A percentile compares a stretch with the other conserved stretches of the same genome.
phyloP scores from a whole-genome alignment of 352 stramenopile genomes.

The Pythium biforme region DNA sequence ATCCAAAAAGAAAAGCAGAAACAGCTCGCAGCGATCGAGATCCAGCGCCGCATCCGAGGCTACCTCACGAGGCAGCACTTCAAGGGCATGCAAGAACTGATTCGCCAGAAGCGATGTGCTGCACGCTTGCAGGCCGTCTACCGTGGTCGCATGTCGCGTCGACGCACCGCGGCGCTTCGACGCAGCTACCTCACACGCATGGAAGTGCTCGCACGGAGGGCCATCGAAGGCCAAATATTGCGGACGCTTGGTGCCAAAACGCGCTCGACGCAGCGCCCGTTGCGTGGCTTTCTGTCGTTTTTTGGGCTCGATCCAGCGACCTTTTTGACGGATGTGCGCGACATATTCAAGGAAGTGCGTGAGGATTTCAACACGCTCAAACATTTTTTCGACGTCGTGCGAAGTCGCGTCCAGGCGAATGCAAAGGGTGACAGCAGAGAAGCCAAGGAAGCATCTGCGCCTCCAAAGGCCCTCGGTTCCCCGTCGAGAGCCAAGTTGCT shows the following conservation, averaged over 20 bases:
- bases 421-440: not conserved
- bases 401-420: conserved; percentile 48
- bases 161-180: conserved; percentile 59
- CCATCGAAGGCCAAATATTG: conserved; percentile 62
- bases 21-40: conserved; percentile 56
- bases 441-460: not conserved
- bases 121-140: conserved; percentile 67
- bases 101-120: conserved; percentile 49
- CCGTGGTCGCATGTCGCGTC: conserved; percentile 61
- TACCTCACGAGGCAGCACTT: conserved; percentile 57
- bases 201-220: conserved; percentile 60
- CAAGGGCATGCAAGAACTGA: conserved; percentile 48
- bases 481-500: conserved; percentile 15
- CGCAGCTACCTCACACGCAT: conserved; percentile 77
- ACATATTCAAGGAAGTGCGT: conserved; percentile 59
- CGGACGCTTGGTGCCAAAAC: conserved; percentile 55
- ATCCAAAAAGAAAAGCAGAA: conserved; percentile 41
- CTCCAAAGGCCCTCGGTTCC: not conserved
- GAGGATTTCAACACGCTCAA: conserved; percentile 69
- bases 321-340: conserved; percentile 67
- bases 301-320: conserved; percentile 76
- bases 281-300: conserved; percentile 68
- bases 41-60: conserved; percentile 69
- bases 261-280: conserved; percentile 52
- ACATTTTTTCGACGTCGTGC: conserved; percentile 61